A percentile compares a stretch with the other conserved stretches of the same genome.
Conservation (phyloP, 257 asterid species). For the Solanum clarkiae region DNA sequence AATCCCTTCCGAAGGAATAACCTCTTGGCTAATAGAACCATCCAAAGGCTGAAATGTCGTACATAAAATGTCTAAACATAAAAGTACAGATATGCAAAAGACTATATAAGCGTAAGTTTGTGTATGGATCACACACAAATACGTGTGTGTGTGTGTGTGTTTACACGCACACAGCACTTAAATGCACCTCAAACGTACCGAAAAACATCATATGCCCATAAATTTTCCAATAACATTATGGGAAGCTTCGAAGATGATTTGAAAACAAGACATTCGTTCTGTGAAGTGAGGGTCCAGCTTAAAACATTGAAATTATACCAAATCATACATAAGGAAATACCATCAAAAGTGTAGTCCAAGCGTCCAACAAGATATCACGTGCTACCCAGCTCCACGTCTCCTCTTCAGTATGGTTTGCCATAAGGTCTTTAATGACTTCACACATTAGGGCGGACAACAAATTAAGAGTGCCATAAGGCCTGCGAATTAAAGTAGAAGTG, state of each 20-base stretch:
- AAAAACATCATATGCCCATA: background rate
- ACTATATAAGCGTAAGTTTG: background rate
- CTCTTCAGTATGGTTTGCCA: slow-evolving; percentile 57
- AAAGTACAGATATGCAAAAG: background rate
- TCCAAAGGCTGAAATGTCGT: slow-evolving; percentile 52
- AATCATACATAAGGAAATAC: slow-evolving; percentile 19
- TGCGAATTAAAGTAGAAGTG: slow-evolving; percentile 14
- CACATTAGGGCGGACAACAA: slow-evolving; percentile 65
- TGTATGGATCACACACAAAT: background rate
- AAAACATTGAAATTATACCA: too few relatives aligned
- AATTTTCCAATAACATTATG: background rate
- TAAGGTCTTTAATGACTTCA: slow-evolving; percentile 67
- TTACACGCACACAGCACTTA: background rate
- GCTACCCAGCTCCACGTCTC: slow-evolving; percentile 99
- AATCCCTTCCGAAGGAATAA: slow-evolving; percentile 73
- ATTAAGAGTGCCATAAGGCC: slow-evolving; percentile 84
- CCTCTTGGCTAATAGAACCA: slow-evolving; percentile 27
- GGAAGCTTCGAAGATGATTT: background rate
- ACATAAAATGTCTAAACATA: background rate
- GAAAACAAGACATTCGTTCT: too few relatives aligned
- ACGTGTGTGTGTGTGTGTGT: background rate
- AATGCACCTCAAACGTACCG: background rate
- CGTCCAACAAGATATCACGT: slow-evolving; percentile 85
- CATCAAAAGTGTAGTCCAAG: slow-evolving; percentile 81
- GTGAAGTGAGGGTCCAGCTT: too few relatives aligned